Percentiles rank a stretch among this genome's conserved stretches.
These are phyloP conservation scores for Chytriomyces sp. DNA, from an alignment of 192 early-diverging fungal genomes.

Conservation along the genomic window DNA sequence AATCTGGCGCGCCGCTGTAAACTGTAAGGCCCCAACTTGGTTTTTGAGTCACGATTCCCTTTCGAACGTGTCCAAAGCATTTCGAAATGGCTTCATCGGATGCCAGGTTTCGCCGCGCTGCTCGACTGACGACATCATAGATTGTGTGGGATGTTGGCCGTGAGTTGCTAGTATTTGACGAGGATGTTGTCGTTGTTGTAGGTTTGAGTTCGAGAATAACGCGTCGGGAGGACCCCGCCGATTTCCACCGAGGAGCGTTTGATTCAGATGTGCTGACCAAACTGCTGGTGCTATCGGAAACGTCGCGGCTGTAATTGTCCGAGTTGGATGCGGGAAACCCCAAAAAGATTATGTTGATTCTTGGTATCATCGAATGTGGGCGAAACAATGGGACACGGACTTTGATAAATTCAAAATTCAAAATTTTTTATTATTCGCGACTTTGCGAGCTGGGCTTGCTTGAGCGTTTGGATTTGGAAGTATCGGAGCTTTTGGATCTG, in stretches of 20 bases:
- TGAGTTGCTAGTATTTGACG: neutral
- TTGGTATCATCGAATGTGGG: slow-evolving; percentile 9
- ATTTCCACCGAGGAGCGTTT: slow-evolving; percentile 2
- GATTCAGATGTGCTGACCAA: neutral
- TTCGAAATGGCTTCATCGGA: slow-evolving; percentile 8
- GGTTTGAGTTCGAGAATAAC: slow-evolving; percentile 8
- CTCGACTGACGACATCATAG: slow-evolving; percentile 20
- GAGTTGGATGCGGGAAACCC: slow-evolving; percentile 7
- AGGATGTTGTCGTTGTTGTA: no score
- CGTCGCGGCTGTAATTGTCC: neutral
- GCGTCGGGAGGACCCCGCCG: slow-evolving; percentile 19
- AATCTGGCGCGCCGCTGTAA: slow-evolving; percentile 25
- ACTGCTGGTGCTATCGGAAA: neutral
- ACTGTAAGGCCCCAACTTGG: slow-evolving; percentile 9
- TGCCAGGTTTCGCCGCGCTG: neutral
- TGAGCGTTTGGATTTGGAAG: no score
- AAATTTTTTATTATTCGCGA: no score
- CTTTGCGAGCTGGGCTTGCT: no score
- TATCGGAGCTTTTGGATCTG: no score
- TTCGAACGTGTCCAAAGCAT: slow-evolving; percentile 3
- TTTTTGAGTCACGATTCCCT: neutral
- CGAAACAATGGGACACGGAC: no score
- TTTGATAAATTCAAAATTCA: no score
- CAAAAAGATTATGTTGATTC: slow-evolving; percentile 13
- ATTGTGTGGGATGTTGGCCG: neutral